phyloP scores from a whole-genome alignment of 1,284 basidiomycete species.

The Cutaneotrichosporon sp. region DNA sequence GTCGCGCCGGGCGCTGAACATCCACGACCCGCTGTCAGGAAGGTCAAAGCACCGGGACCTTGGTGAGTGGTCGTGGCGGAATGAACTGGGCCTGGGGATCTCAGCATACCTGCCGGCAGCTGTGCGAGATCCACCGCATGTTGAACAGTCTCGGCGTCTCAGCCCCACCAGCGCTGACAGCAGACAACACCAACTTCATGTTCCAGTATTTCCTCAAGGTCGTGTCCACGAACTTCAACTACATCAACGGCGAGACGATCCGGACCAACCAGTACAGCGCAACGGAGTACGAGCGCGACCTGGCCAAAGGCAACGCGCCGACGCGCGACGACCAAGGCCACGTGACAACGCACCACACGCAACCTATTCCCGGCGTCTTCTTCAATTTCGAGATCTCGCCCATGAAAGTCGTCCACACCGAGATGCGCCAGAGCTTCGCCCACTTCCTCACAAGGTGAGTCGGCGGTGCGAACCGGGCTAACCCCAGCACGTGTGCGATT shows the following conservation, averaged over 20 bases:
- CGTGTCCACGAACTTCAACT: slow-evolving; percentile 84
- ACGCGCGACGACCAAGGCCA: slow-evolving; percentile 62
- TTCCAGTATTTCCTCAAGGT: slow-evolving; percentile 64
- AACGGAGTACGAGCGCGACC: slow-evolving; percentile 91
- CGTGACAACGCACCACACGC: slow-evolving; percentile 68
- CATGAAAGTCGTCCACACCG: slow-evolving; percentile 84
- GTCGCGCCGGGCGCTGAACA: slow-evolving; percentile 60
- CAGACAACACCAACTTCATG: slow-evolving; percentile 14
- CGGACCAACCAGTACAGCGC: slow-evolving; percentile 73
- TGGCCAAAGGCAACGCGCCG: slow-evolving; percentile 54
- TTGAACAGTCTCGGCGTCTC: too few relatives aligned
- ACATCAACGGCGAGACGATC: slow-evolving; percentile 63
- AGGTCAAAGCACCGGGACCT: slow-evolving; percentile 55
- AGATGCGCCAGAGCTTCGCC: slow-evolving; percentile 86
- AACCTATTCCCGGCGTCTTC: slow-evolving; percentile 78
- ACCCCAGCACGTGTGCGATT: slow-evolving; percentile 83
- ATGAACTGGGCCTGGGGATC: too few relatives aligned
- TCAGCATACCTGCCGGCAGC: too few relatives aligned
- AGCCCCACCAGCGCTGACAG: too few relatives aligned
- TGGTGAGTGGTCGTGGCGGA: slow-evolving; percentile 48
- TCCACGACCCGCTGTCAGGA: slow-evolving; percentile 78
- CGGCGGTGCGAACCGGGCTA: not conserved
- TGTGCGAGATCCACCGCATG: too few relatives aligned
- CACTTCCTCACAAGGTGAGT: slow-evolving; percentile 94
- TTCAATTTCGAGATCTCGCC: slow-evolving; percentile 99